These are phyloP conservation scores for Boletus sp. DNA, from an alignment of 1,284 basidiomycete species.

Conservation along the genomic window DNA sequence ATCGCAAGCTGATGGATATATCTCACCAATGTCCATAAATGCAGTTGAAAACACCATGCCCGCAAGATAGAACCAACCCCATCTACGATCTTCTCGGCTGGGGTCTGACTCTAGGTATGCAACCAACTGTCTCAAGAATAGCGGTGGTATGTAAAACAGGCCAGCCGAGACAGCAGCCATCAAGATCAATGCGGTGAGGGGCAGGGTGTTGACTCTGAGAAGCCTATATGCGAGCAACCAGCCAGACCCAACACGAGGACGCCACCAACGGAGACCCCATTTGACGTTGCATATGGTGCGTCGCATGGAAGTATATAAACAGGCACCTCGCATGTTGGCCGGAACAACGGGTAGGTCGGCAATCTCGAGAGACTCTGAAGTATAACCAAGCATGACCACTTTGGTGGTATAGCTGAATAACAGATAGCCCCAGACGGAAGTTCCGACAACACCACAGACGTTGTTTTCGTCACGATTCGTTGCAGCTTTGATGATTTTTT, in stretches of 20 bases:
- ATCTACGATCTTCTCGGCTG: slow-evolving; percentile 48
- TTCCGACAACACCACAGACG: slow-evolving; percentile 57
- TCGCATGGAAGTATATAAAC: slow-evolving; percentile 41
- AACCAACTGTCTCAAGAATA: slow-evolving; percentile 70
- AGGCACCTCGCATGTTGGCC: slow-evolving; percentile 63
- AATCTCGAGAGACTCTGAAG: slow-evolving; percentile 71
- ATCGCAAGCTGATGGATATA: background rate
- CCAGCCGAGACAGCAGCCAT: slow-evolving; percentile 63
- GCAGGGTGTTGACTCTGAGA: slow-evolving; percentile 46
- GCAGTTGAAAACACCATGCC: slow-evolving; percentile 69
- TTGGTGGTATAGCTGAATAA: slow-evolving; percentile 82
- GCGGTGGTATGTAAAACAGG: slow-evolving; percentile 76
- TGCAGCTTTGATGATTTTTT: slow-evolving; percentile 56
- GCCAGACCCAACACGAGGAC: slow-evolving; percentile 48
- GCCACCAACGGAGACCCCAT: slow-evolving; percentile 38
- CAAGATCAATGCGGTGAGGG: slow-evolving; percentile 43
- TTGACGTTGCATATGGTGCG: slow-evolving; percentile 35
- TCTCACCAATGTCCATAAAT: slow-evolving; percentile 55
- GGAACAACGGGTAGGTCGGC: slow-evolving; percentile 81
- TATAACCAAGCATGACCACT: slow-evolving; percentile 78
- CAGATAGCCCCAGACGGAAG: slow-evolving; percentile 24
- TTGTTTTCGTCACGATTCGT: slow-evolving; percentile 60
- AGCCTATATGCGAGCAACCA: slow-evolving; percentile 60
- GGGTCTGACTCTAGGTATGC: slow-evolving; percentile 68
- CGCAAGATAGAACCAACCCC: slow-evolving; percentile 72